Conservation (phyloP, 257 asterid genomes). For the Fraxinus cuspidata region DNA sequence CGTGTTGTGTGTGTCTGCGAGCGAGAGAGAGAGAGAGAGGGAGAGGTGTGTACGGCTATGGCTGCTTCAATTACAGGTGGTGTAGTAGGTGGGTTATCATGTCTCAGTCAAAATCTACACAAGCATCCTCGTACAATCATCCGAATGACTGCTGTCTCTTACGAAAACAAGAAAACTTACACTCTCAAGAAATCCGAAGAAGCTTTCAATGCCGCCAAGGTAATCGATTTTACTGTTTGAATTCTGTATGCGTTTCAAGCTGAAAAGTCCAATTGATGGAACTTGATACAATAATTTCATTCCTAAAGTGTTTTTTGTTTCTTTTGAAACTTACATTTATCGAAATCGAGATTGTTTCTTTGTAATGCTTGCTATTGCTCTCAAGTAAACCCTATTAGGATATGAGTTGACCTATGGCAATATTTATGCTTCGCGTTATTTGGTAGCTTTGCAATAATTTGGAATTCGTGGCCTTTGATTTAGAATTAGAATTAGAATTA, state of each 20-base stretch:
- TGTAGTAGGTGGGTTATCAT: conserved; percentile 29
- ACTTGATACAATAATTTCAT: neutral
- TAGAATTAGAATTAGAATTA: neutral
- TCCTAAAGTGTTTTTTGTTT: neutral
- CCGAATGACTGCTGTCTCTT: conserved; percentile 64
- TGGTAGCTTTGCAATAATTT: neutral
- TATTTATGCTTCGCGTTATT: neutral
- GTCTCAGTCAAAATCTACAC: conserved; percentile 40
- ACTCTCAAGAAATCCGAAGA: conserved; percentile 87
- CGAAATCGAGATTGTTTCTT: neutral
- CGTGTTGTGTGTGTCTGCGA: neutral
- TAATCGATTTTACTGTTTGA: conserved; percentile 8
- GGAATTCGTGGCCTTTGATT: neutral
- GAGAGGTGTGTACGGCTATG: conserved; percentile 29
- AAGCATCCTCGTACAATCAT: conserved; percentile 43
- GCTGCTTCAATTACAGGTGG: conserved; percentile 54
- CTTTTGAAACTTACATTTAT: neutral
- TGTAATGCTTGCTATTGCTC: neutral
- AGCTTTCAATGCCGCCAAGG: conserved; percentile 96
- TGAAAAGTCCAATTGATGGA: neutral
- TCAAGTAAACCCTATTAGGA: neutral
- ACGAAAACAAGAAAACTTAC: conserved; percentile 73
- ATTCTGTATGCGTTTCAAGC: neutral
- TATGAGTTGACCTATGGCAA: neutral
- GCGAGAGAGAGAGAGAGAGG: neutral